Evolutionary conservation across 345 rosid genomes (phyloP).

Genomic region (Dimocarpus longan): DNA sequence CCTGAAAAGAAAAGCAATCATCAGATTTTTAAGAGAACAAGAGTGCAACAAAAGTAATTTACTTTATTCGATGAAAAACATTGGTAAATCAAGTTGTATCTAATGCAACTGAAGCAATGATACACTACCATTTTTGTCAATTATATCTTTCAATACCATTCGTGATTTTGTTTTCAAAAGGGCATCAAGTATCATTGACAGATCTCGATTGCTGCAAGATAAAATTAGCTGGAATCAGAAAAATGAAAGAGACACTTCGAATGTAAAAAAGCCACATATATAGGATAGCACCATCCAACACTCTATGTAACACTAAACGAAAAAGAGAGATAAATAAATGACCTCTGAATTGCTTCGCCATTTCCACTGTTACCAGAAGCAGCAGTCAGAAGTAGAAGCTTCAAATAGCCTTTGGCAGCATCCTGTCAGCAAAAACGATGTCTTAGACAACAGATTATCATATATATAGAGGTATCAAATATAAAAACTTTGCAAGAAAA

Average conservation of each 20-base stretch:
- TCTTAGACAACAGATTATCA: constrained; percentile 15
- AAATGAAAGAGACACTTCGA: constrained; percentile 18
- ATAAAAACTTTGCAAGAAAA: neutral
- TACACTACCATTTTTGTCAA: constrained; percentile 83
- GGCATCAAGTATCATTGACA: constrained; percentile 99
- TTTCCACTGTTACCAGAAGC: constrained; percentile 84
- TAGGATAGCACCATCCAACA: constrained; percentile 9
- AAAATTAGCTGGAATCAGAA: constrained; percentile 28
- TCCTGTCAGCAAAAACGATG: constrained; percentile 57
- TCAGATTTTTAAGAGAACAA: constrained; percentile 22
- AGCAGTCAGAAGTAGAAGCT: constrained; percentile 95
- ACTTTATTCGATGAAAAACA: constrained; percentile 7
- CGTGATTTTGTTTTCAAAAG: constrained; percentile 94
- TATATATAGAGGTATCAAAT: neutral
- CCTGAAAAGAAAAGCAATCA: constrained; percentile 51
- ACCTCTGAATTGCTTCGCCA: constrained; percentile 97
- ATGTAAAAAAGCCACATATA: neutral
- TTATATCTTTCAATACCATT: constrained; percentile 70
- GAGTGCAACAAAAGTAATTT: neutral
- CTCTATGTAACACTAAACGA: constrained; percentile 18
- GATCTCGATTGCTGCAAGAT: constrained; percentile 89
- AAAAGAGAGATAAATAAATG: constrained; percentile 21
- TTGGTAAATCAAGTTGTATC: constrained; percentile 20
- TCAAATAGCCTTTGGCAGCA: constrained; percentile 87
- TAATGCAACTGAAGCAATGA: constrained; percentile 21